phyloP scores from a whole-genome alignment of 78 protist genomes.

The Anaeramoeba ignava region DNA sequence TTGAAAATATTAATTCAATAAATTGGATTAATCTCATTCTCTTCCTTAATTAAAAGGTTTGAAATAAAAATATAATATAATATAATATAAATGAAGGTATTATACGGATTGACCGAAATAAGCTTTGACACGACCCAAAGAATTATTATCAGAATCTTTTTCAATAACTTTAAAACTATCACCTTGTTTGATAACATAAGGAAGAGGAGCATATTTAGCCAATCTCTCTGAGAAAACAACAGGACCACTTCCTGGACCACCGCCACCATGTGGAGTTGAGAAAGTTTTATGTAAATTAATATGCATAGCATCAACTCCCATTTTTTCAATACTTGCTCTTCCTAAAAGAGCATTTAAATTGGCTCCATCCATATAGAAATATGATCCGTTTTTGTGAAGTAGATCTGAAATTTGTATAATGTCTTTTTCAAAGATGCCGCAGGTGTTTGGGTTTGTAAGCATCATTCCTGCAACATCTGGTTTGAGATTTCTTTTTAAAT shows the following conservation, averaged over 20 bases:
- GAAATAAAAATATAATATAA: no score
- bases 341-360: conserved; percentile 25
- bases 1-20: no score
- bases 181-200: not conserved
- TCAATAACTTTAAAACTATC: not conserved
- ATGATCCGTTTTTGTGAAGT: conserved; percentile 19
- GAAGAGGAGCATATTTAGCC: conserved; percentile 3
- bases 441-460: conserved; percentile 27
- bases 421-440: conserved; percentile 19
- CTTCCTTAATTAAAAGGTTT: no score
- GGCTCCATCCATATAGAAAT: conserved; percentile 33
- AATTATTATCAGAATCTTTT: not conserved
- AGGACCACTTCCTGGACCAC: conserved; percentile 29
- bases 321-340: not conserved
- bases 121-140: not conserved
- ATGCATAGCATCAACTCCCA: conserved; percentile 29
- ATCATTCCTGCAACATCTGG: conserved; percentile 14
- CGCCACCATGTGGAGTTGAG: conserved; percentile 31
- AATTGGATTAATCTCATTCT: no score
- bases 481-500: not conserved
- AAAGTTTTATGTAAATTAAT: conserved; percentile 28
- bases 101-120: conserved; percentile 17
- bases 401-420: conserved; percentile 11
- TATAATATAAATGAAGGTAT: no score
- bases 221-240: conserved; percentile 7